Conservation (phyloP, 73 alveolate species). For the Tetrahymena malaccensis region DNA sequence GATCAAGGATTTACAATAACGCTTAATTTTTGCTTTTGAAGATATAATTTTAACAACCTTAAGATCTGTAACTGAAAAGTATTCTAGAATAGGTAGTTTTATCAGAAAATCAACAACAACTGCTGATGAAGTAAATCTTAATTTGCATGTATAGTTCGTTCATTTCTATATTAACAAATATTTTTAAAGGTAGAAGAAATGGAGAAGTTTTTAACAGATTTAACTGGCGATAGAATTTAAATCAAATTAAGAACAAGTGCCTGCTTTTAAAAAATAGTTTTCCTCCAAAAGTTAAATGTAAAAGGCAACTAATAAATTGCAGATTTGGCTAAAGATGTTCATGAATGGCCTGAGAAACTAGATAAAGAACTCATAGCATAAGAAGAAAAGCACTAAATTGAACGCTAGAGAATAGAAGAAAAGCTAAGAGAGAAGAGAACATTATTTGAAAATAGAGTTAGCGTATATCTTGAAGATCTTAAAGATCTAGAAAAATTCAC, state of each 20-base stretch:
- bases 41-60: neutral
- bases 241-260: conserved; percentile 3
- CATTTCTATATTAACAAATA: neutral
- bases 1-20: conserved; percentile 9
- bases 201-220: conserved; percentile 23
- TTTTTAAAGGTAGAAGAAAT: conserved; percentile 11
- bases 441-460: conserved; percentile 11
- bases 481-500: conserved; percentile 21
- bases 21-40: conserved; percentile 7
- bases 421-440: conserved; percentile 23
- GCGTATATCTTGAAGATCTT: conserved; percentile 5
- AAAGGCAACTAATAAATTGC: neutral
- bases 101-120: conserved; percentile 20
- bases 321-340: conserved; percentile 17
- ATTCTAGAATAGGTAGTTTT: conserved; percentile 1
- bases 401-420: conserved; percentile 24
- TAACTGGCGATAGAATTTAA: conserved; percentile 15
- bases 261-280: conserved; percentile 12
- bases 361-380: conserved; percentile 26
- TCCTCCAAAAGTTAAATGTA: conserved; percentile 3
- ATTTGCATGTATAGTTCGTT: neutral
- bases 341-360: conserved; percentile 21
- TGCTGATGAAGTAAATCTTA: conserved; percentile 7
- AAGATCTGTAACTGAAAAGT: conserved; percentile 18
- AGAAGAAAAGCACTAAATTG: conserved; percentile 24